Conservation (phyloP, 345 rosid genomes). For the Acer yangbiense region DNA sequence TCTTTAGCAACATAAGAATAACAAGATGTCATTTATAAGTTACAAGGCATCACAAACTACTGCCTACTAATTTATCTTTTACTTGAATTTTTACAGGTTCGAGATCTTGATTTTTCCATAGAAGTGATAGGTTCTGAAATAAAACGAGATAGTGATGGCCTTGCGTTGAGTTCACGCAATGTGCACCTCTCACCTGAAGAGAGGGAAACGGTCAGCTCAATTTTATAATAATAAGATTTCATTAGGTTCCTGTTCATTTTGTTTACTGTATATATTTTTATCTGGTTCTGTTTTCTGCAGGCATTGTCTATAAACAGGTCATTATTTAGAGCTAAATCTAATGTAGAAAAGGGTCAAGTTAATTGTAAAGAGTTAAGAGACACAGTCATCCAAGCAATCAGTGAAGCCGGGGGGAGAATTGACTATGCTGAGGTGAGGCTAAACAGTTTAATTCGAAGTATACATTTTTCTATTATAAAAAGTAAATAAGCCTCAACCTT, state of each 20-base stretch:
- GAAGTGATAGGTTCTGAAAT: conserved; percentile 71
- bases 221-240: neutral
- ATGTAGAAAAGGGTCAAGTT: conserved; percentile 44
- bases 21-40: neutral
- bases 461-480: neutral
- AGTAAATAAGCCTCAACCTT: neutral
- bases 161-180: conserved; percentile 89
- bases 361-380: conserved; percentile 49
- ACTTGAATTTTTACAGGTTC: conserved; percentile 47
- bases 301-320: conserved; percentile 83
- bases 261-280: neutral
- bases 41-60: neutral
- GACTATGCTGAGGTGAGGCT: conserved; percentile 82
- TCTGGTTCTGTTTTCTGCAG: conserved; percentile 36
- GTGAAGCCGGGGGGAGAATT: conserved; percentile 66
- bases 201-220: conserved; percentile 51
- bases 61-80: neutral
- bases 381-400: conserved; percentile 46
- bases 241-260: neutral
- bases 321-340: conserved; percentile 53
- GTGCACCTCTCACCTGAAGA: conserved; percentile 72
- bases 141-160: conserved; percentile 72
- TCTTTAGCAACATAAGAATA: neutral
- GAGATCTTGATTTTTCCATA: conserved; percentile 81
- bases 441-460: neutral